Conservation (phyloP, 1,139 yeast genomes). For the Schwanniomyces etchellsii region DNA sequence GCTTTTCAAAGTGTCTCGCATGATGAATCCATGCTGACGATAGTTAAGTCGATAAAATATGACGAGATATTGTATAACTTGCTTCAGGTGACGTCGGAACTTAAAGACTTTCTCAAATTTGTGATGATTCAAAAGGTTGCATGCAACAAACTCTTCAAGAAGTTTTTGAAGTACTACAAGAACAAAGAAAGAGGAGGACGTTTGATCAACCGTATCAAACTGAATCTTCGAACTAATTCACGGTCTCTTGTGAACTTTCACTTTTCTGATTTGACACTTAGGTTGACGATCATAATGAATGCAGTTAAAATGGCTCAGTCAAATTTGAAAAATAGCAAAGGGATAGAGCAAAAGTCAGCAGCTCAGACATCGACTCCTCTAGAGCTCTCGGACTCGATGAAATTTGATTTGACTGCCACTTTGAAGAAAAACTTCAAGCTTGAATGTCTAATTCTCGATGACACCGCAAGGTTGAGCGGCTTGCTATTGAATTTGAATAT, state of each 20-base stretch:
- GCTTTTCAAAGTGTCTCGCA: slow-evolving; percentile 10
- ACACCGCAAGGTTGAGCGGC: slow-evolving; percentile 29
- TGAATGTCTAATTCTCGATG: slow-evolving; percentile 32
- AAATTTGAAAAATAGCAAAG: background rate
- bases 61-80: slow-evolving; percentile 32
- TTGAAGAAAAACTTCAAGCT: slow-evolving; percentile 36
- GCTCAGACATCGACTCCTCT: background rate
- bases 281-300: slow-evolving; percentile 41
- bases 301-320: slow-evolving; percentile 14
- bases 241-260: slow-evolving; percentile 62
- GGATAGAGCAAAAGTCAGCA: background rate
- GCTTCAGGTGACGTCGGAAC: slow-evolving; percentile 48
- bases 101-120: slow-evolving; percentile 70
- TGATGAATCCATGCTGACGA: slow-evolving; percentile 7
- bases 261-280: slow-evolving; percentile 58
- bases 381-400: slow-evolving; percentile 8
- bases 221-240: slow-evolving; percentile 32
- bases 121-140: slow-evolving; percentile 79
- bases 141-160: slow-evolving; percentile 72
- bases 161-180: slow-evolving; percentile 59
- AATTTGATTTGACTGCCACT: slow-evolving; percentile 27
- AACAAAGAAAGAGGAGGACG: slow-evolving; percentile 30
- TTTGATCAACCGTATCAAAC: slow-evolving; percentile 32
- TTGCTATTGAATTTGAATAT: slow-evolving; percentile 31
- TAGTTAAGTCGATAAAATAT: slow-evolving; percentile 12